Base-by-base conservation (phyloP, 306 rosid species). In the Medicago truncatula region DNA sequence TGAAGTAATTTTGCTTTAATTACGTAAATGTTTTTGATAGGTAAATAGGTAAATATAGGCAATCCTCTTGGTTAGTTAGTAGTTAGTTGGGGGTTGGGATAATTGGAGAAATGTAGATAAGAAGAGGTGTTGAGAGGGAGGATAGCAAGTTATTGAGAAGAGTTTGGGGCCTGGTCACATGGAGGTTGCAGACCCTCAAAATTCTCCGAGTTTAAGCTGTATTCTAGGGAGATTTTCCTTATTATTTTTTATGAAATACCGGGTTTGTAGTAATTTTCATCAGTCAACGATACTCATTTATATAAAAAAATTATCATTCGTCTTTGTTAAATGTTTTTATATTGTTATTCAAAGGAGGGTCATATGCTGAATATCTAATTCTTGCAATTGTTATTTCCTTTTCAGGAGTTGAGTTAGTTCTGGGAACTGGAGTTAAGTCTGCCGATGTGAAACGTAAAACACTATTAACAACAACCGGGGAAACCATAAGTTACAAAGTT, bases 401-500 rank as follows among this genome's bases (percentile, higher is more conserved):
- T 77, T 59, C 72, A 95, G 99, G 98, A 54, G 85, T 95, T 70
- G 99, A 95, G 69, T 81, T 95, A 77, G 97, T 95, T 84, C 97
- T 95, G 79, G 99, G 99, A 81, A 95, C 93, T 5, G 87, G 83
- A 82, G 92, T 95, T 63, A 95, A 92, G 87, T 92, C 99, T 39
- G 97, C 91, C 75, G 99, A 95, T 79, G 87, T 92, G 73, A 92
- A 89, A 81, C 99, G 98, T 18, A 92, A 87, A 88, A 95, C 97
- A 64, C 67, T 95, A 38, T 76, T 95, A 83, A 90, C 96, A 49
- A 85, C 88, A 76, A 83, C 99, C 39, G 99, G 99, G 64, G 99
- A 95, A 89, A 95, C 97, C 74, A 90, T 95, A 71, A 95, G 97
- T 83, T 95, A 95, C 89, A 95, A 87, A 90, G 41, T 87, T 84